phyloP scores from a whole-genome alignment of 345 rosid genomes.

The Limnanthes douglasii region DNA sequence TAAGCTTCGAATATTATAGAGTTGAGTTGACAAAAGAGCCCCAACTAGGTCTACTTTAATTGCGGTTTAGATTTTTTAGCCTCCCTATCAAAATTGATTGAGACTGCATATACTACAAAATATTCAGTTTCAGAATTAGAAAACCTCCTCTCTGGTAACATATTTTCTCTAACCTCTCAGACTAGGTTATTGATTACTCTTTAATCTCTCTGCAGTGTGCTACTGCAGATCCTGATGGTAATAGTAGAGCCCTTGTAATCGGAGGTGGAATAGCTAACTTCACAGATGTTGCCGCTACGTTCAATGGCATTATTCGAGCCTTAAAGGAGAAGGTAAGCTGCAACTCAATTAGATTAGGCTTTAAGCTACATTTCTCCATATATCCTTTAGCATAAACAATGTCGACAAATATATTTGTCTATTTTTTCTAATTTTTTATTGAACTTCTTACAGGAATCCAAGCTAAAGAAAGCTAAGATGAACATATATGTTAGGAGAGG shows the following conservation, averaged over 20 bases:
- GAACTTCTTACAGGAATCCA: conserved; percentile 25
- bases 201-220: conserved; percentile 45
- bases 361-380: background rate
- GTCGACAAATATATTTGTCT: background rate
- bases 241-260: conserved; percentile 71
- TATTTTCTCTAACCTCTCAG: too few species aligned
- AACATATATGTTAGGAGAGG: conserved; percentile 32
- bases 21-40: too few species aligned
- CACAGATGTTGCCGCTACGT: conserved; percentile 93
- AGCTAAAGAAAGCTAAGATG: conserved; percentile 19
- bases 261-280: conserved; percentile 99
- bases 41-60: too few species aligned
- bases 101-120: too few species aligned
- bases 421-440: conserved; percentile 28
- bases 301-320: conserved; percentile 86
- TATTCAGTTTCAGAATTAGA: too few species aligned
- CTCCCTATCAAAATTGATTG: too few species aligned
- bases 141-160: too few species aligned
- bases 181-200: background rate
- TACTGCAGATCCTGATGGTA: conserved; percentile 77
- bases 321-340: conserved; percentile 69
- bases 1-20: too few species aligned
- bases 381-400: background rate
- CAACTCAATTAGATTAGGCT: background rate
- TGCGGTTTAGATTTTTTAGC: too few species aligned